Evolutionary conservation across 352 stramenopile genomes (phyloP).

Genomic region (Pythium chondricola): DNA sequence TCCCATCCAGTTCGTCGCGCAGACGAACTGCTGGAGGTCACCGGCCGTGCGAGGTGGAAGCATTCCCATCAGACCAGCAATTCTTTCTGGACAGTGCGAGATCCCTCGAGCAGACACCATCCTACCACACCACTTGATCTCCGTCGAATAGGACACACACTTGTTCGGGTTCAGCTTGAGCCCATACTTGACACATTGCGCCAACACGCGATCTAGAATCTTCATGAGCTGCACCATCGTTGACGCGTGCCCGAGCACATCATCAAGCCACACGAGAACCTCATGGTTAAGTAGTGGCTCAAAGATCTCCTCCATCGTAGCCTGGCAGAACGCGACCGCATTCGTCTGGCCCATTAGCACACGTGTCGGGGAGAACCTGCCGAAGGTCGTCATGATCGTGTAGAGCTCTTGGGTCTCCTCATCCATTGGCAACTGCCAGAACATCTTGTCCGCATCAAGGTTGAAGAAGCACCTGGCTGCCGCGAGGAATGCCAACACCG

Average conservation of each 20-base stretch:
- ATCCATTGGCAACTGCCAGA: slow-evolving; percentile 17
- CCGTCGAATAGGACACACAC: neutral
- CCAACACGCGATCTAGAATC: slow-evolving; percentile 4
- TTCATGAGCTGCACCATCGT: neutral
- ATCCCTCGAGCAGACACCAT: slow-evolving; percentile 1
- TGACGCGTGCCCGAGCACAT: slow-evolving; percentile 7
- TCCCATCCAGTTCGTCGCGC: slow-evolving; percentile 16
- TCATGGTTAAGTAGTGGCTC: slow-evolving; percentile 9
- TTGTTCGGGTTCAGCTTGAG: slow-evolving; percentile 15
- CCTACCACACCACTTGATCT: slow-evolving; percentile 13
- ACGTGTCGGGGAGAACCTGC: slow-evolving; percentile 12
- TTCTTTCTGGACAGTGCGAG: slow-evolving; percentile 3
- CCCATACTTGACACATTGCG: neutral
- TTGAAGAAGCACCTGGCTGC: neutral
- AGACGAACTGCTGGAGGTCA: slow-evolving; percentile 15
- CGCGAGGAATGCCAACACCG: neutral
- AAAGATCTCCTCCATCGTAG: slow-evolving; percentile 14
- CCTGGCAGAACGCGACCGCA: slow-evolving; percentile 10
- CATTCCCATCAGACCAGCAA: neutral
- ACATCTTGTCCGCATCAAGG: slow-evolving; percentile 4
- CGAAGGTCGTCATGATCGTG: slow-evolving; percentile 16
- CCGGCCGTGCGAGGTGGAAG: neutral
- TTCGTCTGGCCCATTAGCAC: slow-evolving; percentile 20
- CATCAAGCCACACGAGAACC: slow-evolving; percentile 13
- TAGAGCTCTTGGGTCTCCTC: slow-evolving; percentile 8